phyloP scores from a whole-genome alignment of 177 flowering plant genomes.

The Tripterygium wilfordii region DNA sequence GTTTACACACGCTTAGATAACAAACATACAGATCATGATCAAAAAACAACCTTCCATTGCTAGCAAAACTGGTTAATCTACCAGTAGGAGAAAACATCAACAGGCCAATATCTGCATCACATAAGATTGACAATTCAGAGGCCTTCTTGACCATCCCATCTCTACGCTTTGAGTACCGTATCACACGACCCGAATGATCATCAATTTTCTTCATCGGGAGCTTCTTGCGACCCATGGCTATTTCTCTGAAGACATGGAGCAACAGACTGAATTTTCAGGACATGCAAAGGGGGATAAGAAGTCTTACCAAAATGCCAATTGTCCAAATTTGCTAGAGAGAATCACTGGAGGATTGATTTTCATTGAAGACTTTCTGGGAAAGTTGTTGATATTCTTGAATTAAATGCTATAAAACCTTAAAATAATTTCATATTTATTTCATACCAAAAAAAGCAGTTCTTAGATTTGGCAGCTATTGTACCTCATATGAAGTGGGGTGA shows the following conservation, averaged over 20 bases:
- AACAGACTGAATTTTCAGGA: conserved; percentile 1
- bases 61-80: conserved; percentile 15
- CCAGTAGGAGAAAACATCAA: conserved; percentile 26
- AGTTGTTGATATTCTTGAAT: conserved; percentile 1
- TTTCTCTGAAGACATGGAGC: too few species aligned
- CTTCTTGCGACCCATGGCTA: conserved; percentile 22
- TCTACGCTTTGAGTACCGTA: conserved; percentile 22
- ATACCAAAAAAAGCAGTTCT: too few species aligned
- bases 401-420: too few species aligned
- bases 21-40: too few species aligned
- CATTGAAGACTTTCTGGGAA: background rate
- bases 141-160: conserved; percentile 28
- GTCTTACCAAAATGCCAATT: background rate
- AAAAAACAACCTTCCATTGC: conserved; percentile 23
- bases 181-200: conserved; percentile 9
- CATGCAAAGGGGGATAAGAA: background rate
- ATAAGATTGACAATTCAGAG: conserved; percentile 17
- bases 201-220: conserved; percentile 18
- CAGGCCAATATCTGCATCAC: conserved; percentile 25
- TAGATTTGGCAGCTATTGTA: too few species aligned
- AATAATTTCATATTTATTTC: too few species aligned
- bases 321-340: background rate
- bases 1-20: too few species aligned
- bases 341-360: background rate
- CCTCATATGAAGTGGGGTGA: too few species aligned